A percentile compares a stretch with the other conserved stretches of the same genome.
Conservation (phyloP, 805 yeast species). For the Phaffomyces antillensis region DNA sequence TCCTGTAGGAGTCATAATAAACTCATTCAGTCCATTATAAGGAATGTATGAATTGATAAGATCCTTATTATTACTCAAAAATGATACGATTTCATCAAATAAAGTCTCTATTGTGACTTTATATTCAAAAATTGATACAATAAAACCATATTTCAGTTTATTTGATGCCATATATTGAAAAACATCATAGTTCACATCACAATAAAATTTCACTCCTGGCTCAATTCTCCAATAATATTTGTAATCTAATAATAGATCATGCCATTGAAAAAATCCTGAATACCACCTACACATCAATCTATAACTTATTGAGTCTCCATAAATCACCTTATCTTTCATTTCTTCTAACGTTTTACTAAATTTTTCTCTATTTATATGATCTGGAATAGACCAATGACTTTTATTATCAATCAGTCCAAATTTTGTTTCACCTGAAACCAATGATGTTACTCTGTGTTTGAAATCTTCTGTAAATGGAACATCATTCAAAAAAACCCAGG, state of each 20-base stretch:
- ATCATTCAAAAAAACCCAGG: slow-evolving; percentile 91
- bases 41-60: slow-evolving; percentile 30
- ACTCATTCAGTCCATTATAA: slow-evolving; percentile 55
- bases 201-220: slow-evolving; percentile 66
- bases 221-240: slow-evolving; percentile 94
- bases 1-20: slow-evolving; percentile 63
- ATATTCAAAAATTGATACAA: slow-evolving; percentile 71
- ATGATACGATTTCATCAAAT: slow-evolving; percentile 41
- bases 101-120: slow-evolving; percentile 26
- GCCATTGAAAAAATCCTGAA: slow-evolving; percentile 77
- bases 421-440: slow-evolving; percentile 60
- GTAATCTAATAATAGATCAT: slow-evolving; percentile 56
- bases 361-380: slow-evolving; percentile 63
- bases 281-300: slow-evolving; percentile 90
- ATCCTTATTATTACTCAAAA: slow-evolving; percentile 7
- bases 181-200: slow-evolving; percentile 58
- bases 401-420: slow-evolving; percentile 69
- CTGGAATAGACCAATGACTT: slow-evolving; percentile 80
- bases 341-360: slow-evolving; percentile 57
- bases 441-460: slow-evolving; percentile 41
- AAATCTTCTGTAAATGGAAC: slow-evolving; percentile 68
- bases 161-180: slow-evolving; percentile 53
- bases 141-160: slow-evolving; percentile 63
- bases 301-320: slow-evolving; percentile 70
- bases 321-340: slow-evolving; percentile 51